Evolutionary conservation across 768 basidiomycete species (phyloP).

Genomic region (Lentinula edodes): DNA sequence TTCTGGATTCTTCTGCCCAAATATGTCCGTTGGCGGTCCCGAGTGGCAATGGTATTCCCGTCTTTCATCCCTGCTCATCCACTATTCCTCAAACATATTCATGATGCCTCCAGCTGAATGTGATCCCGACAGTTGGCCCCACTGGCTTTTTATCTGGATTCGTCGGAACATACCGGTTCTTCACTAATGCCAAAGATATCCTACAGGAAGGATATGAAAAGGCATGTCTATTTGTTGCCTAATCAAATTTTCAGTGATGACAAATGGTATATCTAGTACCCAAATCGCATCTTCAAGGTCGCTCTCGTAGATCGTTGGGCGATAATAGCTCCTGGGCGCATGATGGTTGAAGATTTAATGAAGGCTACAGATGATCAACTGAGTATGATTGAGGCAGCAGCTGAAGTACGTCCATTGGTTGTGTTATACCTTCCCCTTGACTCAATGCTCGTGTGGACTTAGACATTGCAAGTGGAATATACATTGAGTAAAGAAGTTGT

Average conservation of each 20-base stretch:
- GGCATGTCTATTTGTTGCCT: neutral
- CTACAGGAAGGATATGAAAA: slow-evolving; percentile 1
- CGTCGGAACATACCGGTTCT: neutral
- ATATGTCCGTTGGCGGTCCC: neutral
- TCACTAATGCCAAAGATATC: neutral
- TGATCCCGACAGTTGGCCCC: neutral
- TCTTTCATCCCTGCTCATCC: too few relatives aligned
- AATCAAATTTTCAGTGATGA: neutral
- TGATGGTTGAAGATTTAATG: neutral
- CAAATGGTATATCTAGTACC: neutral
- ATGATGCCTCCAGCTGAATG: neutral
- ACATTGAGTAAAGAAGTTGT: neutral
- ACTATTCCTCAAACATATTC: neutral
- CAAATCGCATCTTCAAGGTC: neutral
- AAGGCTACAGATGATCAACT: neutral
- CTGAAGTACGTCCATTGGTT: neutral
- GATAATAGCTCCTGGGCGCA: neutral
- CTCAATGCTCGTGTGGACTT: neutral
- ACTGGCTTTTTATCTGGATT: neutral
- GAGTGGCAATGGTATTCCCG: neutral
- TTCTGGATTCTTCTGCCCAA: neutral
- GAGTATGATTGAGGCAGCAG: neutral
- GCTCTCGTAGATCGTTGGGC: neutral
- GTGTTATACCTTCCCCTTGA: neutral
- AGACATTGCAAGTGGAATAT: neutral